These are phyloP conservation scores for Saccharomyces hybrid DNA, from an alignment of 1,139 yeast species.

Conservation along the genomic window DNA sequence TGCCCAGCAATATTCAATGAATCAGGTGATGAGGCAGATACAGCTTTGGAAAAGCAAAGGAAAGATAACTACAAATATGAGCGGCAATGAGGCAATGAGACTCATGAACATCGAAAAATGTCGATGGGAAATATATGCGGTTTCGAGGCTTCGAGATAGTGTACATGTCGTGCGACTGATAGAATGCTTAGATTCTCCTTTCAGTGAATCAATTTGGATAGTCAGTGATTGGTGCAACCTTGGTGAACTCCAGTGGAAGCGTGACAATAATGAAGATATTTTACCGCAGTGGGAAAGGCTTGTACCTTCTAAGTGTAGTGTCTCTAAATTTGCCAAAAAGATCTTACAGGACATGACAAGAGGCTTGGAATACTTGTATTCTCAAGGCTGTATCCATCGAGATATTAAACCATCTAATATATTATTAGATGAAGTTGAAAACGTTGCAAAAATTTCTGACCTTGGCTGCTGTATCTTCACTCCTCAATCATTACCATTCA, in stretches of 20 bases:
- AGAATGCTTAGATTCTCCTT: slow-evolving; percentile 25
- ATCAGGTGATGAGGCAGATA: slow-evolving; percentile 27
- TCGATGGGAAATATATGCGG: slow-evolving; percentile 28
- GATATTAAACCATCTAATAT: slow-evolving; percentile 93
- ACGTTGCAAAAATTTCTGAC: slow-evolving; percentile 83
- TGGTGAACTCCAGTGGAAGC: slow-evolving; percentile 31
- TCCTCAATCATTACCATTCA: slow-evolving; percentile 18
- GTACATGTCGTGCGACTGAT: slow-evolving; percentile 17
- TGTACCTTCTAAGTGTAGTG: slow-evolving; percentile 9
- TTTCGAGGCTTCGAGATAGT: slow-evolving; percentile 11
- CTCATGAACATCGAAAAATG: slow-evolving; percentile 27
- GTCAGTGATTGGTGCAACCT: slow-evolving; percentile 26
- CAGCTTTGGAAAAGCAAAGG: slow-evolving; percentile 21
- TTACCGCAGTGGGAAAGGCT: slow-evolving; percentile 24
- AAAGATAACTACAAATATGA: slow-evolving; percentile 5
- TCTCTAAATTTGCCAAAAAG: slow-evolving; percentile 14
- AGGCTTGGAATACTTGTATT: slow-evolving; percentile 77
- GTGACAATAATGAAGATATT: slow-evolving; percentile 10
- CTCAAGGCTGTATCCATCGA: slow-evolving; percentile 77
- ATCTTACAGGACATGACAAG: slow-evolving; percentile 18
- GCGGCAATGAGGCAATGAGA: slow-evolving; percentile 23
- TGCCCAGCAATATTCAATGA: slow-evolving; percentile 26
- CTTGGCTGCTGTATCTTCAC: slow-evolving; percentile 48
- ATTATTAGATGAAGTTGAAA: slow-evolving; percentile 50
- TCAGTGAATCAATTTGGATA: slow-evolving; percentile 26